These are phyloP conservation scores for Pseudoscleropodium purum DNA, from an alignment of 225 moss, liverwort and hornwort species.

Conservation along the genomic window DNA sequence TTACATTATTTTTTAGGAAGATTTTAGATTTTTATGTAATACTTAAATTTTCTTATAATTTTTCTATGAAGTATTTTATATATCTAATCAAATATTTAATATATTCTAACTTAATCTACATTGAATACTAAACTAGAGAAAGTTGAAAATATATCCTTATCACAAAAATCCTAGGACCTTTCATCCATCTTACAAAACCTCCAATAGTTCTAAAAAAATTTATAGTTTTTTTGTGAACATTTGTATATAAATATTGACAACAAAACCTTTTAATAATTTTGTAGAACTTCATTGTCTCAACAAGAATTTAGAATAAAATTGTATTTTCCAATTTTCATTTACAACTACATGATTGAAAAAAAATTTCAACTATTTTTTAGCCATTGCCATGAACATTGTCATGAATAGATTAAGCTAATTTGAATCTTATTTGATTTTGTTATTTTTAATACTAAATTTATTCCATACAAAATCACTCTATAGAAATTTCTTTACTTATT, in stretches of 20 bases:
- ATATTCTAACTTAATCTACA: not conserved
- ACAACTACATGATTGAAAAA: accelerated
- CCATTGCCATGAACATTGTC: accelerated
- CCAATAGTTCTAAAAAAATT: not conserved
- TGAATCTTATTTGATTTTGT: not conserved
- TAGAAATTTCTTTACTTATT: accelerated
- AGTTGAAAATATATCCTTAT: not conserved
- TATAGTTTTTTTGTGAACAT: not conserved
- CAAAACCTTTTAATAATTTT: not conserved
- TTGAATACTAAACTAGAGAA: no score
- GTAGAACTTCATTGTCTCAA: not conserved
- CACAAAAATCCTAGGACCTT: not conserved
- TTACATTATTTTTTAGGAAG: not conserved
- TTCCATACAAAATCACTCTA: accelerated
- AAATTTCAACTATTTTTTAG: not conserved
- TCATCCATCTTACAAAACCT: not conserved
- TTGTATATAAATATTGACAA: not conserved
- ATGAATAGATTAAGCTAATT: accelerated
- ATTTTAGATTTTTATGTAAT: not conserved
- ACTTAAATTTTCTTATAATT: not conserved
- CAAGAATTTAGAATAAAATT: not conserved
- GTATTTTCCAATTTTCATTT: not conserved
- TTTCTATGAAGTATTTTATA: not conserved
- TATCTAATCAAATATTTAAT: not conserved
- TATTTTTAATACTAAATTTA: not conserved